A percentile compares a stretch with the other conserved stretches of the same genome.
Evolutionary conservation across 2,329 filamentous ascomycete species (phyloP).

Genomic region (Myriosclerotinia curreyana): DNA sequence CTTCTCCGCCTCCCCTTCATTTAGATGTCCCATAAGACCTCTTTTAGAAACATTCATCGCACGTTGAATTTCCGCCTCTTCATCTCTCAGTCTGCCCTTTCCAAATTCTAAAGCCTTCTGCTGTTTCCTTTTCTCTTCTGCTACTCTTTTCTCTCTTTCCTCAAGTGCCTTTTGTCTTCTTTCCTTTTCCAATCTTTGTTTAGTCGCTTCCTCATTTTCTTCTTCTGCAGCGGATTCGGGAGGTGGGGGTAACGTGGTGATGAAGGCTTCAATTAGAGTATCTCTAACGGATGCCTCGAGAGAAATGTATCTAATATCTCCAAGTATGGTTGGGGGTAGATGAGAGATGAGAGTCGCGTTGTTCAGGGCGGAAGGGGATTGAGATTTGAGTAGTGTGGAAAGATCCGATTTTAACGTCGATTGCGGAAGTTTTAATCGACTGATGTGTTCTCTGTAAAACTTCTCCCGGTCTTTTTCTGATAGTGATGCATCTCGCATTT

Average conservation of each 20-base stretch:
- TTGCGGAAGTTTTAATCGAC: constrained; percentile 62
- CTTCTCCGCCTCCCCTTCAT: constrained; percentile 28
- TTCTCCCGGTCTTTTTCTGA: constrained; percentile 77
- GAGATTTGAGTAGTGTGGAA: constrained; percentile 58
- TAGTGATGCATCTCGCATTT: constrained; percentile 72
- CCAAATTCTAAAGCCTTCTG: constrained; percentile 58
- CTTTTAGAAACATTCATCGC: constrained; percentile 68
- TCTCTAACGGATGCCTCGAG: constrained; percentile 61
- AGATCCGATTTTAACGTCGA: constrained; percentile 68
- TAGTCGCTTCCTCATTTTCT: constrained; percentile 52
- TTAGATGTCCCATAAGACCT: constrained; percentile 61
- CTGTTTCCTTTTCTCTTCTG: constrained; percentile 60
- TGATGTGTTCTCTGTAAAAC: constrained; percentile 72
- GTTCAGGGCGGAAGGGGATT: constrained; percentile 59
- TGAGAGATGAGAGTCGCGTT: constrained; percentile 53
- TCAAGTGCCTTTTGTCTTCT: constrained; percentile 65
- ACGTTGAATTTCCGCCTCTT: constrained; percentile 63
- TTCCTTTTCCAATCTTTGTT: constrained; percentile 51
- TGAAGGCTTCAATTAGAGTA: constrained; percentile 62
- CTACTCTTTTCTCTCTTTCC: constrained; percentile 60
- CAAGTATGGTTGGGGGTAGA: constrained; percentile 60
- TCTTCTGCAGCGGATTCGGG: constrained; percentile 47
- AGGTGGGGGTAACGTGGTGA: constrained; percentile 60
- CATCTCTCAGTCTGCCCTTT: constrained; percentile 60
- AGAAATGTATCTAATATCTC: constrained; percentile 68